Percentiles rank a stretch among this genome's conserved stretches.
phyloP scores from a whole-genome alignment of 352 stramenopile genomes.

The Thraustochytrium sp. region DNA sequence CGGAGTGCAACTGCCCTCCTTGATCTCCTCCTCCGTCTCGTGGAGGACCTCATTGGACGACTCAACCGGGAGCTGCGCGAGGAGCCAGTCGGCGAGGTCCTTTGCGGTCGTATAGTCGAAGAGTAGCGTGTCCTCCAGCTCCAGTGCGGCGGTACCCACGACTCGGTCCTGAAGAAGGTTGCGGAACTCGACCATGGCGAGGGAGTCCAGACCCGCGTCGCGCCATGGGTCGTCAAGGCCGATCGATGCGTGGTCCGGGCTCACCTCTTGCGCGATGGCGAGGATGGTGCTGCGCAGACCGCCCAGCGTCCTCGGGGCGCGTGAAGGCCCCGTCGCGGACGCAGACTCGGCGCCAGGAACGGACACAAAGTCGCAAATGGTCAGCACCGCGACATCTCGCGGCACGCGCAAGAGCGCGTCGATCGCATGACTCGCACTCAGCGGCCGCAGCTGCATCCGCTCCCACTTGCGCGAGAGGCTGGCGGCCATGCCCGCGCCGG shows the following conservation, averaged over 20 bases:
- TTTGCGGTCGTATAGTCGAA: slow-evolving; percentile 1
- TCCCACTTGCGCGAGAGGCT: neutral
- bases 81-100: neutral
- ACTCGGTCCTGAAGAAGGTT: slow-evolving; percentile 13
- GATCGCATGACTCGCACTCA: neutral
- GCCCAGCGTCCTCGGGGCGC: neutral
- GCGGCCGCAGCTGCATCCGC: neutral
- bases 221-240: neutral
- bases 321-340: neutral
- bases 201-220: slow-evolving; percentile 4
- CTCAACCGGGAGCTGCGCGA: neutral
- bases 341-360: neutral
- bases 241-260: neutral
- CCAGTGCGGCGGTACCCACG: neutral
- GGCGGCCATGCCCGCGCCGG: slow-evolving; percentile 31
- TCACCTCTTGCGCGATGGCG: neutral
- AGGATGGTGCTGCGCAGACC: neutral
- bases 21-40: no score
- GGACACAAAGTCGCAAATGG: neutral
- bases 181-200: slow-evolving; percentile 30
- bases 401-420: neutral
- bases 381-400: neutral
- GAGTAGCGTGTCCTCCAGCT: slow-evolving; percentile 2
- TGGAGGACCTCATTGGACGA: no score
- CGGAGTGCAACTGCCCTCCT: no score